Evolutionary conservation across 2,329 filamentous ascomycete species (phyloP), one percentile per base, ranked within the genome.

Genomic region (Tympanopsis confertula): DNA sequence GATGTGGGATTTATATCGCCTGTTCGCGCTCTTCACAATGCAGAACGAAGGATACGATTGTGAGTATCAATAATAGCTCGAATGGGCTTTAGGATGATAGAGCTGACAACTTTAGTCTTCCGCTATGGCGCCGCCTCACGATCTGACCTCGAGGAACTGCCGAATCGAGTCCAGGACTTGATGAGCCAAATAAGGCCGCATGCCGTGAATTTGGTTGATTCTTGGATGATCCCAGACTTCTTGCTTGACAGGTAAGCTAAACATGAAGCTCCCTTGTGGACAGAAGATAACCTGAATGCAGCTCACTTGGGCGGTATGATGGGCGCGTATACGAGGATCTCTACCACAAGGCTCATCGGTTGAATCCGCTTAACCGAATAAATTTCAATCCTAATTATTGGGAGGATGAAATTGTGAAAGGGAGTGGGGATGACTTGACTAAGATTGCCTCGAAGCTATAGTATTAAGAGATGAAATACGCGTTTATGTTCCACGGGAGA

Each of bases 291-390:
- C 5, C 4, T 20, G 5, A 10, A 12, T 24, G 40, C 37, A 69
- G 65, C 48, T 64, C 68, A 4, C 48, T 72, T 28, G 68, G 68
- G 1, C 52, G 66, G 32, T 64, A 58, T 39, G 68, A 72, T 47
- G 68, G 69, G 2, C 63, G 58, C 37, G 67, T 71, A 5, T 72
- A 72, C 44, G 69, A 72, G 45, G 64, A 70, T 39, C 47, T 71
- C 30, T 72, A 62, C 42, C 57, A 70, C 39, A 55, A 62, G 38
- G 68, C 68, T 3, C 67, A 71, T 54, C 51, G 62, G 35, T 47
- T 62, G 44, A 71, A 71, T 48, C 68, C 68, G 7, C 42, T 72
- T 45, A 71, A 72, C 41, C 50, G 51, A 38, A 51, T 62, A 7
- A 69, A 63, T 1, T 69, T 71, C 44, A 70, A 72, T 45, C 56